Base-by-base conservation (phyloP, 192 early-diverging fungal genomes). In the Coemansia pectinata region DNA sequence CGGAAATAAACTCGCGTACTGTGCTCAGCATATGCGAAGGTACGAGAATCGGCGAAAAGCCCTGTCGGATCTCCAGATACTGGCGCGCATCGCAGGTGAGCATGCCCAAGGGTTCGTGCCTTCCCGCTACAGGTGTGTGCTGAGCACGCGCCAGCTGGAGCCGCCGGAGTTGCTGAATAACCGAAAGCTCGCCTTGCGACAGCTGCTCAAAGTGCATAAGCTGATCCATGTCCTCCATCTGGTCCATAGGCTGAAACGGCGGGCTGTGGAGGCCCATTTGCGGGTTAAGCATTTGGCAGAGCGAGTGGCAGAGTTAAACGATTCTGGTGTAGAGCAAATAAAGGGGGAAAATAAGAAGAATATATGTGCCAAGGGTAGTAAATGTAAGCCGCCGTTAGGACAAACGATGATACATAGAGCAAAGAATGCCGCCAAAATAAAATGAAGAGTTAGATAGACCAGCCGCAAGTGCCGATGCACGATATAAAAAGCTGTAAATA, bases 41-140 rank as follows among this genome's bases (percentile, higher is more conserved):
- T 0, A 81, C 74, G 59, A 81, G 23, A 40, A 81, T 81, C 0
- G 79, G 79, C 57, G 59, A 33, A 11, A 66, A 70, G 4, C 67
- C 70, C 14, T 66, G 52, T 33, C 67, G 64, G 41, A 81, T 69
- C 66, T 81, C 79, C 10, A 81, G 70, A 17, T 69, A 81, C 38
- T 52, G 65, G 25, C 74, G 73, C 15, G 45, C 42, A 3, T 70
- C 71, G 27, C 63, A 41, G 33, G 25, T 70, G 27, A 81, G 34
- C 42, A 81, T 39, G 19, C 67, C 65, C 45, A 81, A 10, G 0
- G 74, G 70, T 21, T 57, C 47, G 3, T 48, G 64, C 11, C 67
- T 27, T 3, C 65, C 70, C 6, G 45, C 31, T 11, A 27, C 40
- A 14, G 31, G 69, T 3, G 27, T n/a, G 36, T 71, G 23, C 47